Percentiles rank a stretch among this genome's conserved stretches.
Conservation (phyloP, 169 alveolate species). For the Plasmodium malariae region DNA sequence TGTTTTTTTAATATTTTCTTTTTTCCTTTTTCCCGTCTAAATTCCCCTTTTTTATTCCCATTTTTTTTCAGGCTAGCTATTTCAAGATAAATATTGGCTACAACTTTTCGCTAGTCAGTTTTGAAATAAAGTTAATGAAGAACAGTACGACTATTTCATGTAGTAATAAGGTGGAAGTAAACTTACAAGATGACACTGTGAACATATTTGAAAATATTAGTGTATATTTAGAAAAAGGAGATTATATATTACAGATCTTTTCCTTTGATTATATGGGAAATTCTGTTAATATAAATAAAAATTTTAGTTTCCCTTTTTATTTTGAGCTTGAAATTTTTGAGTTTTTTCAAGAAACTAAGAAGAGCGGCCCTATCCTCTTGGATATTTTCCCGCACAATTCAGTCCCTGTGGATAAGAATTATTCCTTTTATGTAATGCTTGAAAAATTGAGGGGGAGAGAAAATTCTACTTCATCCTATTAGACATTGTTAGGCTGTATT, state of each 20-base stretch:
- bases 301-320: conserved; percentile 33
- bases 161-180: conserved; percentile 31
- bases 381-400: conserved; percentile 63
- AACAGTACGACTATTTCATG: conserved; percentile 9
- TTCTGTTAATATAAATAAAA: conserved; percentile 6
- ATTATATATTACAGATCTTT: conserved; percentile 19
- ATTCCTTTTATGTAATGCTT: conserved; percentile 30
- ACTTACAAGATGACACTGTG: conserved; percentile 7
- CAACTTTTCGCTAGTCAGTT: conserved; percentile 15
- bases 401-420: conserved; percentile 8
- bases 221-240: conserved; percentile 49
- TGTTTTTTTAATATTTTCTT: background rate
- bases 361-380: background rate
- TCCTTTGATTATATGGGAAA: conserved; percentile 13
- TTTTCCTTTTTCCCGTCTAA: background rate
- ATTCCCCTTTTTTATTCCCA: conserved; percentile 6
- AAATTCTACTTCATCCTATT: too few relatives aligned
- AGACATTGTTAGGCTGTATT: too few relatives aligned
- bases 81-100: conserved; percentile 37
- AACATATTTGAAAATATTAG: conserved; percentile 66
- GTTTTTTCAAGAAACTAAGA: conserved; percentile 31
- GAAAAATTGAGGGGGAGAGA: background rate
- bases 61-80: conserved; percentile 46
- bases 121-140: conserved; percentile 22
- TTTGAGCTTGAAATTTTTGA: conserved; percentile 33